Evolutionary conservation across 2,329 filamentous ascomycete genomes (phyloP), one percentile per base, ranked within the genome.

Genomic region (Xylaria sp.): DNA sequence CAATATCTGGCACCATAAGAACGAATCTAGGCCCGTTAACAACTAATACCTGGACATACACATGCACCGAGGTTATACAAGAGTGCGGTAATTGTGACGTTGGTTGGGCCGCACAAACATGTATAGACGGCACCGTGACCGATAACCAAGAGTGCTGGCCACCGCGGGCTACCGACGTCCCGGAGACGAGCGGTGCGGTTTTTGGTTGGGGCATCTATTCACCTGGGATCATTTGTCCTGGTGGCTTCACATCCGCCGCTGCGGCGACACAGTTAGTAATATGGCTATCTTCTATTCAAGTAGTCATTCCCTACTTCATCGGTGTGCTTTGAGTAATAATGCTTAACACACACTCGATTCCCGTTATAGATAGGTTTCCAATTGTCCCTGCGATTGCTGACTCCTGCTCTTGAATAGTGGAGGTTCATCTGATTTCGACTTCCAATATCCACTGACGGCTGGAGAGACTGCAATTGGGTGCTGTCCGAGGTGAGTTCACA

Each of bases 21-120:
- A 79, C 78, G 3, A 79, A 59, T 10, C 79, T 69, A 3, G 79
- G 79, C 5, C 80, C 80, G 15, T 78, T 66, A 5, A 74, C 73
- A 42, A 73, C 78, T 5, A 79, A 56, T 15, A 75, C 76, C 2
- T 70, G 60, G 56, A 63, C 67, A 31, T 69, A 61, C 47, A 33
- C 61, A 27, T 71, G 69, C 31, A 71, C 67, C 15, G 58, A 64
- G 27, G 62, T 66, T 9, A 59, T 64, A 27, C 61, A 67, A 17
- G 3, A 4, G 20, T 69, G 67, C 47, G 9, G 25, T 2, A 25
- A 15, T 11, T 68, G 65, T 25, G 54, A 61, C 29, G 10, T 11
- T 6, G 69, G 65, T 3, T 71, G 67, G 69, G 67, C 56, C 2
- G 69, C 63, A 7, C 67, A 69, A 45, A 66, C 67, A 25, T 71